Evolutionary conservation across 306 rosid species (phyloP).

Genomic region (Alnus rubra): DNA sequence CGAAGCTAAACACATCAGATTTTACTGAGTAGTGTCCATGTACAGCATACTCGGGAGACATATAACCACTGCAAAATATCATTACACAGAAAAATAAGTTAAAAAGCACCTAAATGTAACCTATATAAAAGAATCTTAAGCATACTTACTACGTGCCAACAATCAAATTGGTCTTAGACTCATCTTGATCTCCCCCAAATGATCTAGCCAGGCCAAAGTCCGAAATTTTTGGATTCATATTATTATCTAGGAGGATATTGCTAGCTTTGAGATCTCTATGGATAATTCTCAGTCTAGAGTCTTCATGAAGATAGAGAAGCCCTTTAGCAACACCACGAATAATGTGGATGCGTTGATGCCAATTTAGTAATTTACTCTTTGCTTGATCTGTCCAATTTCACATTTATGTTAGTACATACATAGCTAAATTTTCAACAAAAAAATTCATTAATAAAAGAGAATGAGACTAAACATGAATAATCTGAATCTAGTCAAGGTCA

Average conservation of each 20-base stretch:
- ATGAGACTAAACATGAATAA: neutral
- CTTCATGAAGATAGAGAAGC: conserved; percentile 37
- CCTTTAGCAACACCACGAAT: conserved; percentile 33
- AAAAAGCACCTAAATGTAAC: neutral
- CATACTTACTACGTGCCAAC: conserved; percentile 56
- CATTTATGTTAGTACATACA: neutral
- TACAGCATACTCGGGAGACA: conserved; percentile 49
- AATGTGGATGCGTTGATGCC: conserved; percentile 27
- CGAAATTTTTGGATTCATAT: conserved; percentile 61
- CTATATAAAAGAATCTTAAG: neutral
- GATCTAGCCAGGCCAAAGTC: conserved; percentile 60
- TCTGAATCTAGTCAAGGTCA: neutral
- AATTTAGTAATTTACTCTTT: conserved; percentile 14
- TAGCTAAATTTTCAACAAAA: neutral
- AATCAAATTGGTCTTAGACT: conserved; percentile 44
- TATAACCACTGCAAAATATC: conserved; percentile 41
- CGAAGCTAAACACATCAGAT: conserved; percentile 50
- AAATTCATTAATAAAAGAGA: neutral
- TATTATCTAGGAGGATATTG: conserved; percentile 47
- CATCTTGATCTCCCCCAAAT: conserved; percentile 45
- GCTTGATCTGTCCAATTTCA: neutral
- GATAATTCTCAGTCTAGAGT: conserved; percentile 33
- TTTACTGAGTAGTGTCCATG: conserved; percentile 44
- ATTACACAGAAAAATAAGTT: neutral
- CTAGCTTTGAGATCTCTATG: conserved; percentile 53